Base-by-base conservation (phyloP, 78 protist species). In the Tieghemostelium lacteum region DNA sequence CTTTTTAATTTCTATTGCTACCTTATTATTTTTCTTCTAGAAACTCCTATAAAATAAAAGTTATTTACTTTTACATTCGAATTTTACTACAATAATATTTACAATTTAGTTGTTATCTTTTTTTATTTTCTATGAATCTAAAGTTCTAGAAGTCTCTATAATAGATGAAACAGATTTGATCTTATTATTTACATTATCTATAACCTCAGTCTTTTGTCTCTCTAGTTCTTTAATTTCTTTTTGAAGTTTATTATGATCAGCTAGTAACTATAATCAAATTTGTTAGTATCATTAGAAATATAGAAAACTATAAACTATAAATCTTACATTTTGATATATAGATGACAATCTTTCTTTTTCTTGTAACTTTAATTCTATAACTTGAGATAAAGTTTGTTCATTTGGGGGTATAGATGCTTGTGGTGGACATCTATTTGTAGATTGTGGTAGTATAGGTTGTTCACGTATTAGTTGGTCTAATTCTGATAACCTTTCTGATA, bases 321-420 rank as follows among this genome's bases (percentile, higher is more conserved):
- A 39, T 24, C 33, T n/a, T 73, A 73, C 80, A 73, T 73, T 73
- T 54, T 73, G 36, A 24, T 55, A 73, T n/a, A 73, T 73, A 8
- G 50, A 22, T 31, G 29, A 50, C n/a, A 73, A n/a, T 50, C 67
- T 73, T 24, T 55, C 80, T n/a, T 40, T 50, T 37, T 73, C 80
- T 1, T 4, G 5, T 31, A 50, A 33, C 50, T 73, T 73, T 34
- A 73, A 33, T 17, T 73, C 49, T 33, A 33, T 33, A 22, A 73
- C 36, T 36, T 55, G 45, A 24, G 80, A 55, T 40, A 22, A 24
- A 50, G 55, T 37, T 36, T 50, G 45, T 50, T 73, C 66, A 7
- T 73, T 61, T 6, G 80, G 80, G 12, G 33, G 19, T 5, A 50
- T 14, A 36, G 4, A 0, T 28, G 36, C 31, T 36, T 31, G 22